Conservation (phyloP, 208 protist genomes). For the Leishmania martiniquensis region DNA sequence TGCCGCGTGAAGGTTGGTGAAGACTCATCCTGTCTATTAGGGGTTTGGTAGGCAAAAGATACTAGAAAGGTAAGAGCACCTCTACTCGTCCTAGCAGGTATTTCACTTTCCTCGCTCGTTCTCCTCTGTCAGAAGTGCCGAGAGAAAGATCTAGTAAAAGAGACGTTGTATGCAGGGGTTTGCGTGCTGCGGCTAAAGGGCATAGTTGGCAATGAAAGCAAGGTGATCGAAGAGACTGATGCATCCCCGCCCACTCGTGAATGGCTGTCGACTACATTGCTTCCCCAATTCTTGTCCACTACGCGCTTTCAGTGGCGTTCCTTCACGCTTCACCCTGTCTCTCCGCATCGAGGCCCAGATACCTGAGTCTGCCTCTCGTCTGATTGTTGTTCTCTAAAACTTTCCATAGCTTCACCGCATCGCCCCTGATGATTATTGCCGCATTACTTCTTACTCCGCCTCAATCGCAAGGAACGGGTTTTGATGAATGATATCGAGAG, state of each 20-base stretch:
- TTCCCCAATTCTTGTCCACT: neutral
- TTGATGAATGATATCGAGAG: constrained; percentile 76
- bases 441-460: constrained; percentile 16
- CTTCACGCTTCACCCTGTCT: neutral
- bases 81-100: neutral
- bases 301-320: no score
- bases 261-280: neutral
- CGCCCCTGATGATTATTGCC: constrained; percentile 10
- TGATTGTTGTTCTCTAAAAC: neutral
- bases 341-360: neutral
- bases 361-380: neutral
- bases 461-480: constrained; percentile 71
- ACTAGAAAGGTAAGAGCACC: neutral
- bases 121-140: neutral
- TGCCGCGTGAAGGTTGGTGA: constrained; percentile 23
- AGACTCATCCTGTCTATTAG: constrained; percentile 16
- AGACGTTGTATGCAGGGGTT: neutral
- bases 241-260: neutral
- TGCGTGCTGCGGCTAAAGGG: neutral
- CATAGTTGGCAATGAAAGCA: neutral
- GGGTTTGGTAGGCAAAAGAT: neutral
- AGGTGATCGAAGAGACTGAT: neutral
- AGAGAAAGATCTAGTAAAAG: no score
- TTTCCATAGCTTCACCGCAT: neutral
- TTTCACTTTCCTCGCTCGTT: neutral